Conservation (phyloP, 768 basidiomycete species). For the Amanita fuliginea region DNA sequence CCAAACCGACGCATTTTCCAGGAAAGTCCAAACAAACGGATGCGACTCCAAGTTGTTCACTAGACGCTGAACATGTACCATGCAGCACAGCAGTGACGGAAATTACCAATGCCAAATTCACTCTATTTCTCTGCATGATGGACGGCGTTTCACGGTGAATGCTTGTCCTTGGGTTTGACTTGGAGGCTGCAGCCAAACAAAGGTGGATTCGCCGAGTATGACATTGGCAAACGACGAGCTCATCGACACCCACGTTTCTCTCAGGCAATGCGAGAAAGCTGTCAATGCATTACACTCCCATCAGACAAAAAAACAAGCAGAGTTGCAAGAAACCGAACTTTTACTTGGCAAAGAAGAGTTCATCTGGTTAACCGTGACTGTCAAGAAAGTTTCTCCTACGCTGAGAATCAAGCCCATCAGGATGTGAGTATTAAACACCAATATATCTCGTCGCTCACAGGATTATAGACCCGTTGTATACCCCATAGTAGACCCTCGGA, state of each 20-base stretch:
- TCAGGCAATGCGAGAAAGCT: constrained; percentile 66
- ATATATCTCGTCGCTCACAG: constrained; percentile 4
- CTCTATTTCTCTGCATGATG: background rate
- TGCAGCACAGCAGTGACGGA: background rate
- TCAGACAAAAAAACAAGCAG: constrained; percentile 48
- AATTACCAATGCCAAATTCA: background rate
- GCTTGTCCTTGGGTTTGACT: background rate
- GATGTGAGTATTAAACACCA: constrained; percentile 47
- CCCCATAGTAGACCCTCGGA: constrained; percentile 76
- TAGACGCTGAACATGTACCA: background rate
- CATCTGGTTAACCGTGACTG: constrained; percentile 82
- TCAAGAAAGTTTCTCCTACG: constrained; percentile 71
- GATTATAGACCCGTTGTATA: constrained; percentile 57
- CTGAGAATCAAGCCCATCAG: constrained; percentile 71
- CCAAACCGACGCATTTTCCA: background rate
- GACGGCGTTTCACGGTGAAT: background rate
- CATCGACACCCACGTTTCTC: constrained; percentile 61
- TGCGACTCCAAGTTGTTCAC: background rate
- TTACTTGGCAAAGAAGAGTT: constrained; percentile 70
- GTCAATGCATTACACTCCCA: constrained; percentile 70
- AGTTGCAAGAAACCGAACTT: constrained; percentile 65
- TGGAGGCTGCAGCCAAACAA: constrained; percentile 3
- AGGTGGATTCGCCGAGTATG: constrained; percentile 1
- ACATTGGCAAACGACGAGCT: constrained; percentile 40
- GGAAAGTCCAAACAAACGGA: background rate